Base-by-base conservation (phyloP, 192 early-diverging fungal genomes). In the Backusella luteola region DNA sequence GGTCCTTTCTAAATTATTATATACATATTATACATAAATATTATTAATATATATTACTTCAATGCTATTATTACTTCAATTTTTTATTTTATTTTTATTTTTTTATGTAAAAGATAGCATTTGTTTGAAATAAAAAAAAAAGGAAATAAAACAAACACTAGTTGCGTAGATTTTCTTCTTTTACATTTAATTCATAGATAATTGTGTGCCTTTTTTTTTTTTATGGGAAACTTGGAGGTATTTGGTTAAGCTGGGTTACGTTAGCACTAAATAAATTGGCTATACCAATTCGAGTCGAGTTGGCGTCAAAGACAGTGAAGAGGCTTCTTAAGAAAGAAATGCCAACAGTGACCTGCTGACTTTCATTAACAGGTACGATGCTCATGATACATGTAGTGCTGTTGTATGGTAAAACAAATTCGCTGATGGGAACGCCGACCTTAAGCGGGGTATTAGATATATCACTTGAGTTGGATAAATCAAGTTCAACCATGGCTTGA, bases 381-480 rank as follows among this genome's bases (percentile, higher is more conserved):
- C 56, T 63, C 56, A 63, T 63, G 56, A 63, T 63, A 26, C 56
- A 63, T 12, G 56, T 63, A 26, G 56, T 26, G 56, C 56, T 32
- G 4, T 63, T 63, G 23, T 63, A 63, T 19, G 56, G 56, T 26
- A 63, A 63, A 63, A 63, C 56, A 63, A 63, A 63, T 63, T 63
- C 56, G 14, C 56, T 29, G 56, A 63, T 63, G 11, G 56, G 56
- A 29, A 63, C 23, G 11, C 56, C 23, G 4, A 63, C 26, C 8
- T 63, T 63, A 12, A 63, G 56, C 6, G 56, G 26, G 56, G 56
- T 29, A 1, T 12, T 63, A 9, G 56, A 23, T 26, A 26, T 12
- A 29, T 63, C 4, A 14, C 56, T 63, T 3, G 56, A 63, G 26
- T 63, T 63, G 21, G 56, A 63, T 63, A 63, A 29, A 29, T 63